Base-by-base conservation (phyloP, 257 asterid genomes). In the Coffea canephora region DNA sequence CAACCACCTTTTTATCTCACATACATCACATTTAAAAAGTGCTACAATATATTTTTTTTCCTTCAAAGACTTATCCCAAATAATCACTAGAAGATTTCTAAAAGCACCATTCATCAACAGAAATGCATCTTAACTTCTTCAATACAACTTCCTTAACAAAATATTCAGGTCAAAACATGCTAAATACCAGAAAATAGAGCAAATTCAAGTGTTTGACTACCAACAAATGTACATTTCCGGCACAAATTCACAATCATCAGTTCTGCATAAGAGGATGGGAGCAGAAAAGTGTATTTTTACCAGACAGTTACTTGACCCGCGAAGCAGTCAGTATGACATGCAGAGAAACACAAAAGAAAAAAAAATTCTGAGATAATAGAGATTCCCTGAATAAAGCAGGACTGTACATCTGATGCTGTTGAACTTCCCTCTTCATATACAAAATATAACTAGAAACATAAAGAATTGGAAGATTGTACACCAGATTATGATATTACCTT, bases 401-500 rank as follows among this genome's bases (percentile, higher is more conserved):
- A 61, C 16, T 64, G 15, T 62, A n/a, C 46, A 46, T 41, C 39
- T 59, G 43, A 61, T 39, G 46, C 43, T 41, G 34, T 43, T 13
- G 71, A 61, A 46, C 57, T 36, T 12, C 59, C 71, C 8, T 21
- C 9, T 43, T 65, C 39, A 65, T 65, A 45, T 62, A 45, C 41
- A 46, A 27, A 52, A 76, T 59, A 27, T 14, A 27, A 45, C 36
- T 62, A 46, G 34, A 52, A 50, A 25, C 39, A 71, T 11, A 48
- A 9, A 4, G 39, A 19, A 65, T 64, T 46, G 67, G 65, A 69
- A 48, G 23, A 76, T 15, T 62, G 62, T 71, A 73, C 31, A 27
- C 62, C 11, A 19, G n/a, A 8, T 2, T 73, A 49, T 25, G 61
- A 10, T 41, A 77, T 71, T 92, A 94, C 99, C 99, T 94, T 96